phyloP scores from a whole-genome alignment of 78 protist genomes.

The Paulinella micropora region DNA sequence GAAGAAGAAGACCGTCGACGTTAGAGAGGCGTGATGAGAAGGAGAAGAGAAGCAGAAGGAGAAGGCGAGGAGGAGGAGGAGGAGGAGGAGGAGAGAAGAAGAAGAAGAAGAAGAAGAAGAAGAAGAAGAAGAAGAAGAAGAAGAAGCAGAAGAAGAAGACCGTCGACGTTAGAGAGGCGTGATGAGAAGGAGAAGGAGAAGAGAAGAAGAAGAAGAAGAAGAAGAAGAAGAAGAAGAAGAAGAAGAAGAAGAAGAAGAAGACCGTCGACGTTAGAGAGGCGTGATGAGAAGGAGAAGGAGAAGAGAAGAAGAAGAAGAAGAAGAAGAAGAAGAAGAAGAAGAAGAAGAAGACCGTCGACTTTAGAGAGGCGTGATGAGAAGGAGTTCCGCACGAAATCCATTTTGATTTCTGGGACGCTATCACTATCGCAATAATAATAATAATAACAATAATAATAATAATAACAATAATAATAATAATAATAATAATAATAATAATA shows the following conservation, averaged over 20 bases:
- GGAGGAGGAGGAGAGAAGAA: neutral
- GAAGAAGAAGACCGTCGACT: neutral
- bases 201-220: neutral
- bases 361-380: neutral
- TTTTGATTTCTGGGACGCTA: too few species aligned
- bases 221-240: neutral
- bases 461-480: too few species aligned
- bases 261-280: neutral
- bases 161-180: neutral
- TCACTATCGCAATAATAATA: too few species aligned
- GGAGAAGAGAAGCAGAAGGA: neutral
- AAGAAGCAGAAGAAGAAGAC: neutral
- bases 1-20: neutral
- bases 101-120: neutral
- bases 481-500: too few species aligned
- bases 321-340: neutral
- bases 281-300: neutral
- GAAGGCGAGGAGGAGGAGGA: neutral
- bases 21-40: neutral
- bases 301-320: neutral
- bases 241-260: neutral
- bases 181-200: neutral
- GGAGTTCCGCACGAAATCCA: too few species aligned
- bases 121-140: neutral
- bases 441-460: too few species aligned